Percentiles rank a stretch among this genome's conserved stretches.
These are phyloP conservation scores for Glycine soja DNA, from an alignment of 306 rosid genomes.

Conservation along the genomic window DNA sequence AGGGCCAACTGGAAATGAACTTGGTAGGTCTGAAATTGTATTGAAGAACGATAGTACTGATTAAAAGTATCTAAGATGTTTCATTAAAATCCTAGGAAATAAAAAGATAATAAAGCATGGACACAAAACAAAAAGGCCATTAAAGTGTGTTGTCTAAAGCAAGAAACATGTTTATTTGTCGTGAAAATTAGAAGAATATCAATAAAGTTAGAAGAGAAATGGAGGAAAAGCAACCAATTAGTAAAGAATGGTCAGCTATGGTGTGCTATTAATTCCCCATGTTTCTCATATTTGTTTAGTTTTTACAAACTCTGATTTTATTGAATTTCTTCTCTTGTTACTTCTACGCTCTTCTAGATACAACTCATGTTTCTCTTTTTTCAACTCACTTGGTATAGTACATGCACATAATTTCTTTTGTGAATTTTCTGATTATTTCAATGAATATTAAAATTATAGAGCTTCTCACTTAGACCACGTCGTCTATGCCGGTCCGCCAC, in stretches of 20 bases:
- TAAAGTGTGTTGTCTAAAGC: conserved; percentile 17
- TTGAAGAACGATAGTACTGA: not conserved
- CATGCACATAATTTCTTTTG: not conserved
- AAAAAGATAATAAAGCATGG: not conserved
- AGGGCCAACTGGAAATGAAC: not conserved
- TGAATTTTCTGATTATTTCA: not conserved
- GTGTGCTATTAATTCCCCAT: not conserved
- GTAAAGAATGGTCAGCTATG: conserved; percentile 9
- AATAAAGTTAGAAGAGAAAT: not conserved
- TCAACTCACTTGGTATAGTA: not conserved
- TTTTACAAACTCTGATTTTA: not conserved
- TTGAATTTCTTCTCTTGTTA: not conserved
- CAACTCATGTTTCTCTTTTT: not conserved
- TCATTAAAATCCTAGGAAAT: not conserved
- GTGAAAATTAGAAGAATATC: not conserved
- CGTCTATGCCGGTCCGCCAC: not conserved
- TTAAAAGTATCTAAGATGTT: not conserved
- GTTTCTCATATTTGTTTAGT: not conserved
- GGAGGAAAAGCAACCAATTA: conserved; percentile 2
- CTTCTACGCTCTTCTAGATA: not conserved
- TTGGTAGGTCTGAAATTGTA: not conserved
- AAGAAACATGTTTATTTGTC: conserved; percentile 15
- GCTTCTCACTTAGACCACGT: not conserved
- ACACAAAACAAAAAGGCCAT: conserved; percentile 14
- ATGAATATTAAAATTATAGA: not conserved